Conservation (phyloP, 306 rosid genomes). For the apple (Malus domestica) region ASM211411v1 NC_041794.1:21765501-21766000, state of each 20-base stretch:
- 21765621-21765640: slow-evolving; percentile 38
- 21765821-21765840: slow-evolving; percentile 56
- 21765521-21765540: slow-evolving; percentile 25
- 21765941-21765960: not conserved
- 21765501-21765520: slow-evolving; percentile 23
- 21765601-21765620: slow-evolving; percentile 18
- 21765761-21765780: not conserved
- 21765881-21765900: slow-evolving; percentile 24
- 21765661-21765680: not conserved
- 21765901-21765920: slow-evolving; percentile 5
- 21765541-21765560: slow-evolving; percentile 21
- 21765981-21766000: slow-evolving; percentile 39
- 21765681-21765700: slow-evolving; percentile 1
- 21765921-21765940: not conserved
- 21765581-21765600: slow-evolving; percentile 1
- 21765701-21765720: not conserved
- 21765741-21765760: too few relatives aligned
- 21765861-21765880: slow-evolving; percentile 39
- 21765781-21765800: slow-evolving; percentile 11
- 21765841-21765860: slow-evolving; percentile 11
- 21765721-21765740: not conserved
- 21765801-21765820: not conserved
- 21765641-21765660: not conserved
- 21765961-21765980: slow-evolving; percentile 12
- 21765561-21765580: slow-evolving; percentile 33